Evolutionary conservation across 139 green algal genomes (phyloP), one percentile per base, ranked within the genome.

Genomic region (Nannochloris sp.): DNA sequence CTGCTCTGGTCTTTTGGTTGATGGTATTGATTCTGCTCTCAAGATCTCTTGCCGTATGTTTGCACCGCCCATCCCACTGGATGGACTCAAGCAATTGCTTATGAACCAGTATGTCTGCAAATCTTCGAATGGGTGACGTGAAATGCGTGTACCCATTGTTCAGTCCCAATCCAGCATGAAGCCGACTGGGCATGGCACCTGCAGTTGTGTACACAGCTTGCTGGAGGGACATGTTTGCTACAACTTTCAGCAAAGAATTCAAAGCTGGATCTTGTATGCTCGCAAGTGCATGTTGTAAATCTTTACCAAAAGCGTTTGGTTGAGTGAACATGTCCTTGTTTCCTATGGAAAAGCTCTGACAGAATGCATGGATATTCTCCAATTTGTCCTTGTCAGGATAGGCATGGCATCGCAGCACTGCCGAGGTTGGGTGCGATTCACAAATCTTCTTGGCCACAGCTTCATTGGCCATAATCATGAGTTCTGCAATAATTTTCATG

Each of bases 401-500:
- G 16, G 68, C 63, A 73, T 92, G 86, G 16, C 73, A 74, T 29
- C 85, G 81, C 36, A 95, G 76, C 56, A 95, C 62, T 1, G 87
- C 79, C 18, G 70, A 59, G 9, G 83, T 67, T 1, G 88, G 88
- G 58, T 90, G 94, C 1, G 66, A 78, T 2, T 58, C 40, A 0
- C 82, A 68, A 36, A 98, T 88, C 25, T 83, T 70, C 15, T 51
- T 40, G 0, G 90, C 92, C 29, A 93, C 90, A 12, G 59, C 77
- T 70, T 83, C 86, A 73, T 98, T 98, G 51, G 92, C 91, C 50
- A 95, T 81, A 75, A 98, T 79, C 92, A 98, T 98, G 58, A 94
- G 95, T 79, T 98, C 92, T 79, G 97, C 93, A 29, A 98, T 84
- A 46, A 98, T 71, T 43, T 86, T 66, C 72, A 98, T 97, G 57